These are phyloP conservation scores for Hermanozyma aechmeae DNA, from an alignment of 805 yeast genomes.

Conservation along the genomic window DNA sequence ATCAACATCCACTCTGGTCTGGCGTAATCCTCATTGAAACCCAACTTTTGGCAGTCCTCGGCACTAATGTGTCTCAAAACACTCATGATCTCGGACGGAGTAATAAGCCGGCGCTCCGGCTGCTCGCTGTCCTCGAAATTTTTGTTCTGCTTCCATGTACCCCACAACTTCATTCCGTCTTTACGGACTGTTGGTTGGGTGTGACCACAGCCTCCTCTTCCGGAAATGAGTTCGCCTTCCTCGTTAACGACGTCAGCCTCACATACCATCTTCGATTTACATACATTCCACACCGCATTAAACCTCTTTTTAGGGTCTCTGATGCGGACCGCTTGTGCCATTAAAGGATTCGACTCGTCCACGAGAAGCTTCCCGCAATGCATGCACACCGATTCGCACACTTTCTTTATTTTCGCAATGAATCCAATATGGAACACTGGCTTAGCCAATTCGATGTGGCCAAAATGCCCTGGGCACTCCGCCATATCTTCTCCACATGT, in stretches of 20 bases:
- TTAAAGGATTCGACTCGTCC: slow-evolving; percentile 73
- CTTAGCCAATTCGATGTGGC: slow-evolving; percentile 95
- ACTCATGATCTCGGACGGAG: slow-evolving; percentile 82
- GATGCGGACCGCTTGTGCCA: slow-evolving; percentile 81
- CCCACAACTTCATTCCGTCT: slow-evolving; percentile 93
- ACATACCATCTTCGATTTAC: slow-evolving; percentile 90
- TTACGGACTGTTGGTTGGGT: slow-evolving; percentile 91
- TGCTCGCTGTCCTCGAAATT: slow-evolving; percentile 75
- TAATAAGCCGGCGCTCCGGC: slow-evolving; percentile 83
- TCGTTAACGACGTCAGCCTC: slow-evolving; percentile 76
- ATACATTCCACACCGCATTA: slow-evolving; percentile 91
- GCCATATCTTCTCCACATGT: slow-evolving; percentile 99
- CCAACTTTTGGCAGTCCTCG: slow-evolving; percentile 73
- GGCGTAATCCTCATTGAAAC: slow-evolving; percentile 92
- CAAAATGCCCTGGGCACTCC: slow-evolving; percentile 99
- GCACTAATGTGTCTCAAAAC: slow-evolving; percentile 86
- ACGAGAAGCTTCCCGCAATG: slow-evolving; percentile 92
- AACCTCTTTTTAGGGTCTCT: slow-evolving; percentile 94
- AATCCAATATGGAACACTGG: slow-evolving; percentile 99
- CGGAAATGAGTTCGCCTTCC: slow-evolving; percentile 39
- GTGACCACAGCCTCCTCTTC: slow-evolving; percentile 98
- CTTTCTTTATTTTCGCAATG: slow-evolving; percentile 86
- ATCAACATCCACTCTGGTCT: slow-evolving; percentile 98
- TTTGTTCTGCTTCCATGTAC: slow-evolving; percentile 94
- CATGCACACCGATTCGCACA: slow-evolving; percentile 95